Evolutionary conservation across 257 asterid species (phyloP), one percentile per base, ranked within the genome.

Genomic region (Thymus quinquecostatus): DNA sequence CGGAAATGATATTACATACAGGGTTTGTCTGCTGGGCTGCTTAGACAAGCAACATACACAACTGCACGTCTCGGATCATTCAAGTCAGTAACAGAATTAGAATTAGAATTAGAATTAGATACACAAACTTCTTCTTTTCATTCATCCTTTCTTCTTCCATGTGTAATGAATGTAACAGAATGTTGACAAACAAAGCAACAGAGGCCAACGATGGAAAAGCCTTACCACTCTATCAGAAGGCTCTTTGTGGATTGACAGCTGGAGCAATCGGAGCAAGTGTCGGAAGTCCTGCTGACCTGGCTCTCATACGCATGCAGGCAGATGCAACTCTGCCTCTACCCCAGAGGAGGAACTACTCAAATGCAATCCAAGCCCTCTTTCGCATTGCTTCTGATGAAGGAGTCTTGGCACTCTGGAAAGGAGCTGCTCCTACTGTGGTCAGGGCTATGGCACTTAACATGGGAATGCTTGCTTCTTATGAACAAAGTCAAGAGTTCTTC

Each of bases 381-480:
- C 97, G 96, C 29, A 94, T 94, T 56, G 68, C 30, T 57, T 66
- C 87, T 21, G 98, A 94, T 56, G 99, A 94, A 84, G 99, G 99
- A 50, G 85, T 94, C 4, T 70, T 88, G 75, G 89, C 99, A 1
- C 92, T 91, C 27, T 94, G 99, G 99, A 94, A 94, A 84, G 99
- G 99, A 50, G 98, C 99, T 3, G 98, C 96, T 64, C 99, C 99
- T 6, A 91, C 99, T 28, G 99, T 94, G 41, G 99, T 94, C 36
- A 88, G 99, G 85, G 99, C 99, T 50, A 94, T 94, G 99, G 97
- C 98, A 21, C 88, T 94, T 53, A 94, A 94, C 82, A 94, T 91
- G 99, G 99, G 99, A 49, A 94, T 94, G 99, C 97, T 94, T 73
- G 92, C 99, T 60, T 94, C 98, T 40, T 94, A 94, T 73, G 99